Evolutionary conservation across 73 alveolate genomes (phyloP), one percentile per base, ranked within the genome.

Genomic region (Stentor coeruleus): DNA sequence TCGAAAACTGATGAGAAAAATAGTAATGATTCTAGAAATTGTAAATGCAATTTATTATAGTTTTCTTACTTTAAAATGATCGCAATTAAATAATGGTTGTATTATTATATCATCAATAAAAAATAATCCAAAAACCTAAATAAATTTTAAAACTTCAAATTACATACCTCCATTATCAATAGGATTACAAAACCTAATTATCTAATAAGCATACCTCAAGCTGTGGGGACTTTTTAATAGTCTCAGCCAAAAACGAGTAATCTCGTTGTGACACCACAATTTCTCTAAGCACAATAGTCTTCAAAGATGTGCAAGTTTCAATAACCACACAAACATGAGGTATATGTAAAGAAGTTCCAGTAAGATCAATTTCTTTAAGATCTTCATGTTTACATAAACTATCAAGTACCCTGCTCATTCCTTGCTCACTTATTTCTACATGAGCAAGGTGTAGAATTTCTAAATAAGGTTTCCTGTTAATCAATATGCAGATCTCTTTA

Each of bases 131-230:
- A n/a, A n/a, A n/a, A n/a, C n/a, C n/a, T n/a, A n/a, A n/a, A n/a
- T n/a, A n/a, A n/a, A n/a, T n/a, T n/a, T n/a, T n/a, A n/a, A n/a
- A n/a, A n/a, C n/a, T n/a, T n/a, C n/a, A n/a, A n/a, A n/a, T n/a
- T n/a, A n/a, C n/a, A n/a, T n/a, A n/a, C n/a, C n/a, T n/a, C n/a
- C n/a, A n/a, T n/a, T n/a, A n/a, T n/a, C n/a, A n/a, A n/a, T n/a
- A n/a, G n/a, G n/a, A n/a, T n/a, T n/a, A n/a, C n/a, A n/a, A n/a
- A n/a, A n/a, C n/a, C n/a, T 57, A 66, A 66, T 66, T 66, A 66
- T 66, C 79, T 66, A 66, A 66, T 66, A 66, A 66, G 33, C 79
- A 66, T 26, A 66, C 79, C 33, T 66, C 79, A 14, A 66, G 33
- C 33, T 66, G 79, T 33, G 79, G 79, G 26, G 79, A 66, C 79